phyloP scores from a whole-genome alignment of 2,329 filamentous ascomycete species.

The Diaporthe batatas region DNA sequence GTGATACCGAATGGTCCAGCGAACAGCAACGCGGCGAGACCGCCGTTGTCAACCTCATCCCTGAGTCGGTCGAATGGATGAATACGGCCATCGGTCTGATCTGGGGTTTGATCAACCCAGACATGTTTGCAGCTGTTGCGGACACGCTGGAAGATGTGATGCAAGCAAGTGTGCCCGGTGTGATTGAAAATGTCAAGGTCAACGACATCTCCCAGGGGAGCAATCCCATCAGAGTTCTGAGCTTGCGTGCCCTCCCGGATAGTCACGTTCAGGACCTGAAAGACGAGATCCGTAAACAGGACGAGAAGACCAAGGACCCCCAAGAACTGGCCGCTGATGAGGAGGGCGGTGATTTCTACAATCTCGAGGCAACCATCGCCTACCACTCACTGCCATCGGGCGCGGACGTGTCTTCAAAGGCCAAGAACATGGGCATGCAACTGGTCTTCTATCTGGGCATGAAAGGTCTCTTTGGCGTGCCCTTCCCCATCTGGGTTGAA shows the following conservation, averaged over 20 bases:
- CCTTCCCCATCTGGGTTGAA: slow-evolving; percentile 90
- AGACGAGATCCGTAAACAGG: slow-evolving; percentile 81
- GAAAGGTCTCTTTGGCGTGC: slow-evolving; percentile 89
- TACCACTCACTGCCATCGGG: slow-evolving; percentile 88
- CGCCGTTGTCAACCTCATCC: slow-evolving; percentile 88
- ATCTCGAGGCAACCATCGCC: slow-evolving; percentile 89
- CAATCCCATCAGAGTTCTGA: slow-evolving; percentile 90
- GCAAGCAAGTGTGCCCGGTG: slow-evolving; percentile 90
- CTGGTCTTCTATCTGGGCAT: slow-evolving; percentile 93
- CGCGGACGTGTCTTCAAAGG: slow-evolving; percentile 80
- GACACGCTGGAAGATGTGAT: slow-evolving; percentile 90
- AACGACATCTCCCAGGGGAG: slow-evolving; percentile 95
- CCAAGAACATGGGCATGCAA: slow-evolving; percentile 97
- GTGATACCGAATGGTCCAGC: slow-evolving; percentile 88
- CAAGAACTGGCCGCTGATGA: slow-evolving; percentile 91
- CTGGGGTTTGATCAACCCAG: slow-evolving; percentile 94
- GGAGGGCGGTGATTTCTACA: slow-evolving; percentile 93
- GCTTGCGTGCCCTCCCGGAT: slow-evolving; percentile 87
- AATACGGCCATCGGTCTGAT: slow-evolving; percentile 87
- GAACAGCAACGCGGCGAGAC: slow-evolving; percentile 88
- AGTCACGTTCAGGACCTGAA: slow-evolving; percentile 85
- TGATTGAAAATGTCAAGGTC: slow-evolving; percentile 95
- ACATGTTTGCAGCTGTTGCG: slow-evolving; percentile 93
- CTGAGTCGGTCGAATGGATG: slow-evolving; percentile 96
- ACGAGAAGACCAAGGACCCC: slow-evolving; percentile 84